phyloP scores from a whole-genome alignment of 345 rosid species.

The Salix koriyanagi region DNA sequence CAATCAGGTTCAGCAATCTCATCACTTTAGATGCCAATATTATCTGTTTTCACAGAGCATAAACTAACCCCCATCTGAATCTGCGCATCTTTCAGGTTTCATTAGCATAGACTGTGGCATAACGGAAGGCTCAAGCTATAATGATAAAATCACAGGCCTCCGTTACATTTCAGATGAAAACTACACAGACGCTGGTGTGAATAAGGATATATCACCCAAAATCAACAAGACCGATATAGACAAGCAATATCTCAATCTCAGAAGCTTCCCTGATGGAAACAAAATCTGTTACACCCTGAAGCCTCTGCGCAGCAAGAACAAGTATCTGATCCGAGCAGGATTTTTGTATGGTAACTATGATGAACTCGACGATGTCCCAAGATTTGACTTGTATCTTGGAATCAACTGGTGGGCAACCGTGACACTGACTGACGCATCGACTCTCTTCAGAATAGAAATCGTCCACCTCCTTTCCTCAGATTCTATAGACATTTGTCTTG shows the following conservation, averaged over 20 bases:
- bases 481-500: constrained; percentile 36
- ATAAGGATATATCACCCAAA: not conserved
- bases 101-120: constrained; percentile 39
- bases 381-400: constrained; percentile 49
- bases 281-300: constrained; percentile 32
- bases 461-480: constrained; percentile 27
- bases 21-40: not conserved
- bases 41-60: not conserved
- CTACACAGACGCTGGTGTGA: constrained; percentile 25
- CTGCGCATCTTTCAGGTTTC: constrained; percentile 19
- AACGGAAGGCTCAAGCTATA: constrained; percentile 22
- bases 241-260: constrained; percentile 17
- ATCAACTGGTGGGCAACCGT: constrained; percentile 41
- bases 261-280: constrained; percentile 30
- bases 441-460: constrained; percentile 15
- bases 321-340: constrained; percentile 46
- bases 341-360: constrained; percentile 61
- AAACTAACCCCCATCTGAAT: too few species aligned
- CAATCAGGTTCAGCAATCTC: constrained; percentile 27
- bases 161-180: constrained; percentile 38
- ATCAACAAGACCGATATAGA: not conserved
- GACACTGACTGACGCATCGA: not conserved
- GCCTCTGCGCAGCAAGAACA: constrained; percentile 2
- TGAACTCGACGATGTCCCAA: constrained; percentile 16
- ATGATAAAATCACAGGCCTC: constrained; percentile 24